Conservation (phyloP, 192 early-diverging fungal genomes). For the Coemansia sp. region DNA sequence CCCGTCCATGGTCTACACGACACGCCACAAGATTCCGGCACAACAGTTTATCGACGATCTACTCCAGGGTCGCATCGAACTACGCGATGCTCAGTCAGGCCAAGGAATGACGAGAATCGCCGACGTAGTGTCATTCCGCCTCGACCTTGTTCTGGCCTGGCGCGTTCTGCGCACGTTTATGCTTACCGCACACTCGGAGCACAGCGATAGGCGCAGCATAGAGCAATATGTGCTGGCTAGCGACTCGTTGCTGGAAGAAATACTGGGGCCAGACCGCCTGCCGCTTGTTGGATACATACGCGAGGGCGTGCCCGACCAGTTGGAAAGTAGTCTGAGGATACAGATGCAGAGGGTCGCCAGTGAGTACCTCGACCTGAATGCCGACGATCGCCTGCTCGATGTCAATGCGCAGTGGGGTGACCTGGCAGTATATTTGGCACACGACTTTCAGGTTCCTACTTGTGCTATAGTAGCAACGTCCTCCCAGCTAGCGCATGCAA, state of each 20-base stretch:
- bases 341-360: conserved; percentile 47
- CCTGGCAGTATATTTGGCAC: conserved; percentile 48
- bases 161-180: conserved; percentile 31
- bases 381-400: conserved; percentile 51
- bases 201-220: conserved; percentile 23
- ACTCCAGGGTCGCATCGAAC: conserved; percentile 47
- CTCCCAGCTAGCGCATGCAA: conserved; percentile 47
- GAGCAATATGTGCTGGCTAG: conserved; percentile 37
- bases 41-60: conserved; percentile 52
- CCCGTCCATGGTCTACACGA: conserved; percentile 48
- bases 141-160: conserved; percentile 28
- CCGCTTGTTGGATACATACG: conserved; percentile 51
- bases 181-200: conserved; percentile 26
- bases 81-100: conserved; percentile 52
- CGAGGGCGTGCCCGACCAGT: conserved; percentile 39
- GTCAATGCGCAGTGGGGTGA: conserved; percentile 54
- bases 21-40: conserved; percentile 33
- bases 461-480: conserved; percentile 38
- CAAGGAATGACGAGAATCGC: conserved; percentile 39
- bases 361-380: conserved; percentile 51
- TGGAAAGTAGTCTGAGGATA: conserved; percentile 26
- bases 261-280: conserved; percentile 50
- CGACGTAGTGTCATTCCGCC: conserved; percentile 43
- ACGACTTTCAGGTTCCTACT: conserved; percentile 40
- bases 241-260: conserved; percentile 49